Conservation (phyloP, 2,329 filamentous ascomycete species). For the Cladobotryum mycophilum region DNA sequence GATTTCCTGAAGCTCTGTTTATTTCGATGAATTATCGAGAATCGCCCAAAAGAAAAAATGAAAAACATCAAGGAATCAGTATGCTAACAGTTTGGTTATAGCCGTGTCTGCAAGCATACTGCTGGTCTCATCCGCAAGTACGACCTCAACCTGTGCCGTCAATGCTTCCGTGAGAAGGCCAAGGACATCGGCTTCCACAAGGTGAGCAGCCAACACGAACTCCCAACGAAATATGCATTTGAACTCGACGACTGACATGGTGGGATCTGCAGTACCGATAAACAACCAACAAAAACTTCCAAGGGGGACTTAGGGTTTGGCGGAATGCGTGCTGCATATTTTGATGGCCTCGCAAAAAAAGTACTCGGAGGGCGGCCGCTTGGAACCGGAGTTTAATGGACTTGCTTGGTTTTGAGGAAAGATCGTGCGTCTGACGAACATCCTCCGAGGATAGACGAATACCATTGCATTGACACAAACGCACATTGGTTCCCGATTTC, state of each 20-base stretch:
- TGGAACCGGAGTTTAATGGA: constrained; percentile 41
- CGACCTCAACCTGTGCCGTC: constrained; percentile 83
- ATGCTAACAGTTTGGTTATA: constrained; percentile 32
- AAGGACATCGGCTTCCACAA: constrained; percentile 69
- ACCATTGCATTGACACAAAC: constrained; percentile 31
- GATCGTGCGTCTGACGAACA: constrained; percentile 37
- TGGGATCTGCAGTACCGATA: constrained; percentile 30
- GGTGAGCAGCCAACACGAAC: constrained; percentile 36
- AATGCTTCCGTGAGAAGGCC: constrained; percentile 71
- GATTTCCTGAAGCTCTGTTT: constrained; percentile 23
- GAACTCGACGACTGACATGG: constrained; percentile 13
- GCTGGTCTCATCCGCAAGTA: constrained; percentile 99
- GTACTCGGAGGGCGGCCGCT: constrained; percentile 38
- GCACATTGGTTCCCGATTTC: not conserved
- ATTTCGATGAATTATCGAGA: not conserved
- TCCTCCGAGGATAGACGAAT: constrained; percentile 39
- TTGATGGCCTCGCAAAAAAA: constrained; percentile 28
- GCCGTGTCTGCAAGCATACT: constrained; percentile 77
- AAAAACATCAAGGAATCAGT: not conserved
- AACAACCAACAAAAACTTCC: constrained; percentile 16
- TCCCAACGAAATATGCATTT: not conserved
- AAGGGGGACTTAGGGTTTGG: constrained; percentile 17
- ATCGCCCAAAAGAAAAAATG: not conserved
- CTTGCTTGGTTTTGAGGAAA: constrained; percentile 38
- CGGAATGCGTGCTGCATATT: constrained; percentile 18